Conservation (phyloP, 495 filamentous ascomycete species). For the Tuber brumale region DNA sequence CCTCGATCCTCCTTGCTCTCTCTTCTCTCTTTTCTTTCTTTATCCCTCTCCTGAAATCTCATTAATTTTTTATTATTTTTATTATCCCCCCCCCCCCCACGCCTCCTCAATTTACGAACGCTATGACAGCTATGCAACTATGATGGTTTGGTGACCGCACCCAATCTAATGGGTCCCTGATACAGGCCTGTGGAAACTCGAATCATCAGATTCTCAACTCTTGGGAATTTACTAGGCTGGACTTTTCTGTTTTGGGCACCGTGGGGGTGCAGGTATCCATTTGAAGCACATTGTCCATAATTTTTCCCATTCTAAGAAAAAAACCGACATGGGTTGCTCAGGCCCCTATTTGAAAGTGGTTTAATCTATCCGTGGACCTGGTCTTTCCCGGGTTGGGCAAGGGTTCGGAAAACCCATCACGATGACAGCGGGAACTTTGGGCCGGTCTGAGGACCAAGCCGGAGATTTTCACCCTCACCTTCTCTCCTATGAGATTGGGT, state of each 20-base stretch:
- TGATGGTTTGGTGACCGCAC: constrained; percentile 33
- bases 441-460: constrained; percentile 30
- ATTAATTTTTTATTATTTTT: not conserved
- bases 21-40: not conserved
- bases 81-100: too few relatives aligned
- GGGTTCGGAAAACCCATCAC: constrained; percentile 37
- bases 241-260: constrained; percentile 31
- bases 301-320: constrained; percentile 10
- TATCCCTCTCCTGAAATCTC: not conserved
- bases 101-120: constrained; percentile 10
- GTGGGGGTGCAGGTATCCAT: constrained; percentile 31
- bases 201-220: constrained; percentile 28
- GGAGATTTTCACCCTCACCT: constrained; percentile 39
- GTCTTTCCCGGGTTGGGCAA: constrained; percentile 33
- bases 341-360: constrained; percentile 34
- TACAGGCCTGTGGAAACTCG: constrained; percentile 38
- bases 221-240: constrained; percentile 26
- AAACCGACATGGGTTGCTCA: constrained; percentile 29
- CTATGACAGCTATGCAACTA: constrained; percentile 40
- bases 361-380: constrained; percentile 39
- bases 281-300: constrained; percentile 22
- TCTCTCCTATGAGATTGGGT: not conserved
- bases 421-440: constrained; percentile 39
- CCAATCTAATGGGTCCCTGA: constrained; percentile 39
- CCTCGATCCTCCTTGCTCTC: not conserved